Base-by-base conservation (phyloP, 2,329 filamentous ascomycete species). In the Fusarium mangiferae region DNA sequence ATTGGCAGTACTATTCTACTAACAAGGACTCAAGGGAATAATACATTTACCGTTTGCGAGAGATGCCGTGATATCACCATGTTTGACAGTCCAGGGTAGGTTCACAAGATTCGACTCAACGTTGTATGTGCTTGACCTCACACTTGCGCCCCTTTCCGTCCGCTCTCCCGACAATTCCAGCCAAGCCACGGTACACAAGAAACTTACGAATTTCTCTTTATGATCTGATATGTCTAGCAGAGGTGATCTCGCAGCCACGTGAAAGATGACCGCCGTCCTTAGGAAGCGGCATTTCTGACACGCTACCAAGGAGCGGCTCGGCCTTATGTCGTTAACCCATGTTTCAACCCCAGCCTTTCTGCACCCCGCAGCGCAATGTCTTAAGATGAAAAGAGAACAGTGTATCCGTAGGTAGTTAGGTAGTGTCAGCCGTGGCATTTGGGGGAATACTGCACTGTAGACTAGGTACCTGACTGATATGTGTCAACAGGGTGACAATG, bases 331-430 rank as follows among this genome's bases (percentile, higher is more conserved):
- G 24, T 36, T 30, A 28, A 64, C 45, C 66, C 68, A 48, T 49
- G 67, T 45, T 44, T 28, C 11, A 46, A 54, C 63, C 68, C 68
- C 66, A 39, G 67, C 54, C 41, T 57, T 66, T 55, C 68, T 71
- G 68, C 55, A 71, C 68, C 68, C 68, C 66, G n/a, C 67, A 67
- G 65, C 69, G 35, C 35, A 41, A 70, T 35, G 66, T 70, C 52
- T 70, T 28, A 13, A 22, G 54, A 30, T 10, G n/a, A 36, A 24
- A 45, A 24, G 30, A 33, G 44, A 49, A 51, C 30, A 61, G 28
- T 48, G 36, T n/a, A n/a, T n/a, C n/a, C n/a, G n/a, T 30, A 30
- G 11, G 30, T 33, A 33, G 33, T 33, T 14, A 26, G 17, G 13
- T 70, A 46, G 52, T 20, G 30, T 20, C 33, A 22, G n/a, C 33